Conservation (phyloP, 306 rosid genomes). For the Alnus glutinosa region DNA sequence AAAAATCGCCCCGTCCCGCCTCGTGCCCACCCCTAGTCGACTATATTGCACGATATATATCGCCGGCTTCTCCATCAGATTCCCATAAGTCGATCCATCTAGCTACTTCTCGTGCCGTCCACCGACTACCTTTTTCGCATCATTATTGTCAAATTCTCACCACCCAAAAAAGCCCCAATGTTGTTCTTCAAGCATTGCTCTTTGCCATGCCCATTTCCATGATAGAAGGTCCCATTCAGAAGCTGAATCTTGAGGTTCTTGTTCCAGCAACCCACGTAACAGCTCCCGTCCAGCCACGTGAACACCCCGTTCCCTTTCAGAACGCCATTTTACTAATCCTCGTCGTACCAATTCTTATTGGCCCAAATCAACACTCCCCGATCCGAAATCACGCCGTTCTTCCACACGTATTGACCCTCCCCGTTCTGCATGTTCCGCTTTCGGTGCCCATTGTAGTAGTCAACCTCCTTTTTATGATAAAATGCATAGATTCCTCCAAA, state of each 20-base stretch:
- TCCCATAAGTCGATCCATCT: constrained; percentile 77
- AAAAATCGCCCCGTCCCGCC: no score
- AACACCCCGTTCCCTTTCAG: constrained; percentile 82
- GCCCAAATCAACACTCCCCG: constrained; percentile 73
- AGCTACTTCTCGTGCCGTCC: constrained; percentile 59
- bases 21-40: no score
- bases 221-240: constrained; percentile 57
- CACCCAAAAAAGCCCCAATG: constrained; percentile 37
- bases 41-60: constrained; percentile 79
- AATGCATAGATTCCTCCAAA: no score
- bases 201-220: constrained; percentile 46
- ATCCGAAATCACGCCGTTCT: constrained; percentile 73
- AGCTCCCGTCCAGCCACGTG: constrained; percentile 78
- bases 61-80: constrained; percentile 91
- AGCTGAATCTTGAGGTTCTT: constrained; percentile 61
- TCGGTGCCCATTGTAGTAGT: constrained; percentile 80
- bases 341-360: constrained; percentile 80
- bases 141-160: constrained; percentile 46
- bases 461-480: constrained; percentile 10
- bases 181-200: constrained; percentile 30
- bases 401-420: constrained; percentile 84
- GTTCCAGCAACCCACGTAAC: constrained; percentile 73
- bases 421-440: constrained; percentile 77
- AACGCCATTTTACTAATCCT: constrained; percentile 83
- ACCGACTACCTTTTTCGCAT: constrained; percentile 68